Conservation (phyloP, 495 filamentous ascomycete genomes). For the Lindgomyces ingoldianus region DNA sequence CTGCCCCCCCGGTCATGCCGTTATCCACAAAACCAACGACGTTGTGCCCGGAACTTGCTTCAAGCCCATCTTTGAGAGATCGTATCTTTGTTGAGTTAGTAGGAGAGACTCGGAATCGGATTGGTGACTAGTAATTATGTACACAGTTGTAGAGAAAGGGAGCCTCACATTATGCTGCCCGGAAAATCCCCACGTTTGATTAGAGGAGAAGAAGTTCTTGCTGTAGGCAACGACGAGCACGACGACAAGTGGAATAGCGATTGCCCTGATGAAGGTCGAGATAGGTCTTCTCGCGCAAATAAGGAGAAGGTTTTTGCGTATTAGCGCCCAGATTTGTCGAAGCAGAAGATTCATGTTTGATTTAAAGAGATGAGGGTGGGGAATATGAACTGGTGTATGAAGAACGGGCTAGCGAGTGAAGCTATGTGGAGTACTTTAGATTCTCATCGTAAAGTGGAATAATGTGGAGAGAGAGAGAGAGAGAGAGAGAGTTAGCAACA, state of each 20-base stretch:
- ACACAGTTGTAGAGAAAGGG: not conserved
- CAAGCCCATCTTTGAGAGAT: slow-evolving; percentile 12
- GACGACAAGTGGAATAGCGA: slow-evolving; percentile 26
- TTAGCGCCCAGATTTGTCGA: slow-evolving; percentile 31
- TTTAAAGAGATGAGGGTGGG: no score
- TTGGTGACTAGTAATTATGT: not conserved
- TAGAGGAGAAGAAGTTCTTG: slow-evolving; percentile 21
- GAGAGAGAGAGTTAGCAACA: no score
- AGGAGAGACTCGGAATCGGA: not conserved
- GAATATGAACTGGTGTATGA: no score
- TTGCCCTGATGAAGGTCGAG: slow-evolving; percentile 31
- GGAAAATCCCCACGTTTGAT: slow-evolving; percentile 13
- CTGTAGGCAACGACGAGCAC: slow-evolving; percentile 17
- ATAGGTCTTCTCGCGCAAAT: slow-evolving; percentile 20
- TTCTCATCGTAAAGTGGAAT: no score
- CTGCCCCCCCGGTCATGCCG: slow-evolving; percentile 63
- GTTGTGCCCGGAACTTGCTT: slow-evolving; percentile 36
- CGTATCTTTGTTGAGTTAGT: slow-evolving; percentile 1
- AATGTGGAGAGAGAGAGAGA: no score
- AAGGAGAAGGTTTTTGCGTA: slow-evolving; percentile 33
- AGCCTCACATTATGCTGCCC: slow-evolving; percentile 11
- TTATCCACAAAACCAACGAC: slow-evolving; percentile 71
- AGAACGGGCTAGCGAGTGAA: no score
- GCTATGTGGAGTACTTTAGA: no score
- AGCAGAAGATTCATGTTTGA: slow-evolving; percentile 22